phyloP scores from a whole-genome alignment of 306 rosid species.

The Styphnolobium japonicum region DNA sequence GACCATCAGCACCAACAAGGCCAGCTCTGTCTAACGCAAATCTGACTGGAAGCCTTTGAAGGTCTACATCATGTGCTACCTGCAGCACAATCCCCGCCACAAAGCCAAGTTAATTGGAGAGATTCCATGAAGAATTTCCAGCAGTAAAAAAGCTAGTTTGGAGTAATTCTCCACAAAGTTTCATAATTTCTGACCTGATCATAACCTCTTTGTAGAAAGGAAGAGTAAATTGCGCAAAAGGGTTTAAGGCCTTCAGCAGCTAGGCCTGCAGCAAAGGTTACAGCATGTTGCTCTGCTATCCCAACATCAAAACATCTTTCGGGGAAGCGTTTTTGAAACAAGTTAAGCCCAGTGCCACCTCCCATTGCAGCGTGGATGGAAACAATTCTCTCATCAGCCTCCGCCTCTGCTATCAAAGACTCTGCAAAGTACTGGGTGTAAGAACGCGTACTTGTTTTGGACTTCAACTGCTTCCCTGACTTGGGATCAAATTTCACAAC shows the following conservation, averaged over 20 bases:
- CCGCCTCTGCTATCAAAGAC: constrained; percentile 61
- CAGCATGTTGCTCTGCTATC: constrained; percentile 71
- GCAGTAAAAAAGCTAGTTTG: neutral
- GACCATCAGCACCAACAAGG: constrained; percentile 72
- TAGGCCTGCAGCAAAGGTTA: constrained; percentile 65
- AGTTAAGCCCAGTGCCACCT: constrained; percentile 73
- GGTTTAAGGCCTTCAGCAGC: constrained; percentile 65
- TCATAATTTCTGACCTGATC: constrained; percentile 50
- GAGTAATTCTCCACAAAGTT: neutral
- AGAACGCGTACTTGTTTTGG: constrained; percentile 32
- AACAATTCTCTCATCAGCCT: constrained; percentile 43
- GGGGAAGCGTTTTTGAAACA: constrained; percentile 56
- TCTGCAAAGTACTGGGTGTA: constrained; percentile 60
- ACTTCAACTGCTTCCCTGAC: constrained; percentile 56
- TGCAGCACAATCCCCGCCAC: constrained; percentile 17
- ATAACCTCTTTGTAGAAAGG: constrained; percentile 63
- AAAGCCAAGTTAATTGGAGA: neutral
- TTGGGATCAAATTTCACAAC: constrained; percentile 62
- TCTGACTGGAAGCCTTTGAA: constrained; percentile 65
- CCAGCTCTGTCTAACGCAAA: constrained; percentile 69
- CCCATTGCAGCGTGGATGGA: constrained; percentile 82
- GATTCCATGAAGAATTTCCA: neutral
- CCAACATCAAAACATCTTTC: constrained; percentile 66
- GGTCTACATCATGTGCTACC: constrained; percentile 72
- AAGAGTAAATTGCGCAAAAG: constrained; percentile 69